Base-by-base conservation (phyloP, 805 yeast genomes). In the Candida verbasci region DNA sequence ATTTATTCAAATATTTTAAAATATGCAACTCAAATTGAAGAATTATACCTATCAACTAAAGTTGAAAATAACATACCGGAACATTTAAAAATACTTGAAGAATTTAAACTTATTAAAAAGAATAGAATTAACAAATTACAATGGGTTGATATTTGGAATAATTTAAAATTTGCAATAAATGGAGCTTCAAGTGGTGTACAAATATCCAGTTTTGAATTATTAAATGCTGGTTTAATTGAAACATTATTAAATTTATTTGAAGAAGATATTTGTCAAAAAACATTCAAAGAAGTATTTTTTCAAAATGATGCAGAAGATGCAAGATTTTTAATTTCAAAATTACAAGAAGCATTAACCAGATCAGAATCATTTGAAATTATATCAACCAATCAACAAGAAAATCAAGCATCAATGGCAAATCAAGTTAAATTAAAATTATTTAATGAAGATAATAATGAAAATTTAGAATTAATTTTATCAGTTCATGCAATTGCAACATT, bases 281-380 rank as follows among this genome's bases (percentile, higher is more conserved):
- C 80, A 2, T 80, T 85, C 44, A 50, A 70, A 25, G 37, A 48
- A 6, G 58, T 58, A 1, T 76, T 76, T 34, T 58, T 49, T 18
- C 53, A 50, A 29, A 29, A 25, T 15, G 17, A 18, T 9, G 22
- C 34, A 9, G 4, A 21, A 35, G 12, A 35, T 4, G 64, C 74
- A 0, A 60, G 60, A 5, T 49, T 64, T 3, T 58, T 86, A 16
- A 71, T 86, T 1, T 57, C 60, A 4, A 76, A 80, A 42, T 60
- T 87, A 12, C 93, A 86, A 42, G 88, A 84, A 38, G 77, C 86
- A 0, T 57, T 87, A 16, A 77, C 86, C 1, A 70, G 95, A 47
- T 68, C 78, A 0, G 96, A 88, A 53, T 65, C 81, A 0, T 85
- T 87, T 53, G 82, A 78, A 27, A 76, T 87, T 12, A 55, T 72